Conservation (phyloP, 2,329 filamentous ascomycete genomes). For the Exophiala bonariae region DNA sequence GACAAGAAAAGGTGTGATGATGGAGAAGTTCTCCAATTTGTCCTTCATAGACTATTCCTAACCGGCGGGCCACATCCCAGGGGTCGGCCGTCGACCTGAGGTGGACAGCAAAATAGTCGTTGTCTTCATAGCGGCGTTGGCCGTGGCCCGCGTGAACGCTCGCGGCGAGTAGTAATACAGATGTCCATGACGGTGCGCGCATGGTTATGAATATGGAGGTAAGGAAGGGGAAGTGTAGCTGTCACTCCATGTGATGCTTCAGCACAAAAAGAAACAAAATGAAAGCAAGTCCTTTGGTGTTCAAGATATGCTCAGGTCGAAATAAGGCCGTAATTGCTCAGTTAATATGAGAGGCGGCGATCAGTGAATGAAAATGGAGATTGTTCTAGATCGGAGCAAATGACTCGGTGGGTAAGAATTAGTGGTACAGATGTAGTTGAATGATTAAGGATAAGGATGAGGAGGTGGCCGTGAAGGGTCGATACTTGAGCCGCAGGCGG, state of each 20-base stretch:
- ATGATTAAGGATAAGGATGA: too few species aligned
- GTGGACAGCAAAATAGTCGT: slow-evolving; percentile 94
- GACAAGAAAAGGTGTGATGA: slow-evolving; percentile 83
- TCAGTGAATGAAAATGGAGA: too few species aligned
- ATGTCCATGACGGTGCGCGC: slow-evolving; percentile 35
- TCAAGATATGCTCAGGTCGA: neutral
- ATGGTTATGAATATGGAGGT: slow-evolving; percentile 10
- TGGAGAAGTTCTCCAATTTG: slow-evolving; percentile 72
- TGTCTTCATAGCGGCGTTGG: slow-evolving; percentile 70
- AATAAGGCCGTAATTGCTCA: neutral
- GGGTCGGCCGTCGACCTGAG: slow-evolving; percentile 68
- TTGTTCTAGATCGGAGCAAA: too few species aligned
- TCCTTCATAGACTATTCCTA: slow-evolving; percentile 81
- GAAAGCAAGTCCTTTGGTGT: neutral
- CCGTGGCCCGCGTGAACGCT: slow-evolving; percentile 31
- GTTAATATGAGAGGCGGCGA: neutral
- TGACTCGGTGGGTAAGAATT: too few species aligned
- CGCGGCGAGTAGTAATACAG: slow-evolving; percentile 53
- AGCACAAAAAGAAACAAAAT: too few species aligned
- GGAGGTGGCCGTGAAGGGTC: too few species aligned
- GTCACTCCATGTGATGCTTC: too few species aligned
- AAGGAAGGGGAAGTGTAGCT: neutral
- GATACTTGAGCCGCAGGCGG: too few species aligned
- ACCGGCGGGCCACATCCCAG: slow-evolving; percentile 65
- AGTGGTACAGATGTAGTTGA: too few species aligned